Conservation (phyloP, 148 eudicot species). For the Arbutus unedo region DNA sequence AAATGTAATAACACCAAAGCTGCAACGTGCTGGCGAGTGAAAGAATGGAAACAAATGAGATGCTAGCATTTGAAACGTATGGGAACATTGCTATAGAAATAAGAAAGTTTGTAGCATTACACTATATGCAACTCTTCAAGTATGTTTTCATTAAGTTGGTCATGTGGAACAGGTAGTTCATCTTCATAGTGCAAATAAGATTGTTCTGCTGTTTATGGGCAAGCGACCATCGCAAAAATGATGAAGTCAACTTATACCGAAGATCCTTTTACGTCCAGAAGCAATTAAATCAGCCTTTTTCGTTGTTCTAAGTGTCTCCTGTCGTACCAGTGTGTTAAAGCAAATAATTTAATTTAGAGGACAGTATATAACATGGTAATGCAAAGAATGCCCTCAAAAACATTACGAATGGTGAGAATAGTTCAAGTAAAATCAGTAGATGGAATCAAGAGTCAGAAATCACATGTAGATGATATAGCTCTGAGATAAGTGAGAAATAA, state of each 20-base stretch:
- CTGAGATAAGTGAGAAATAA: not conserved
- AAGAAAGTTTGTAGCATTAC: not conserved
- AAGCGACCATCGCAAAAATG: not conserved
- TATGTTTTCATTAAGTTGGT: not conserved
- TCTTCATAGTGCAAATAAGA: not conserved
- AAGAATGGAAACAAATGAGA: not conserved
- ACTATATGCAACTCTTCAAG: not conserved
- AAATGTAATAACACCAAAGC: not conserved
- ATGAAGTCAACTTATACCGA: not conserved
- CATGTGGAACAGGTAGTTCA: not conserved
- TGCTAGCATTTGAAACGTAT: not conserved
- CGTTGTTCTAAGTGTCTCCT: not conserved
- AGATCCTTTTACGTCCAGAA: not conserved
- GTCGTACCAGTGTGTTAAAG: not conserved
- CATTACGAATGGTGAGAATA: not conserved
- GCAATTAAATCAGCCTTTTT: not conserved
- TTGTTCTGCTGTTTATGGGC: not conserved
- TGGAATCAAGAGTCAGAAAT: constrained; percentile 6
- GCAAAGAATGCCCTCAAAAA: not conserved
- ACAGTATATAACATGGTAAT: not conserved
- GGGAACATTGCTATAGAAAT: not conserved
- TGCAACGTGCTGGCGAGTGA: not conserved
- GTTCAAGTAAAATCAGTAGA: not conserved
- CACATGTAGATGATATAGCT: not conserved
- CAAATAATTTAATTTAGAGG: not conserved